Base-by-base conservation (phyloP, 2,329 filamentous ascomycete genomes). In the Myriosclerotinia scirpicola region DNA sequence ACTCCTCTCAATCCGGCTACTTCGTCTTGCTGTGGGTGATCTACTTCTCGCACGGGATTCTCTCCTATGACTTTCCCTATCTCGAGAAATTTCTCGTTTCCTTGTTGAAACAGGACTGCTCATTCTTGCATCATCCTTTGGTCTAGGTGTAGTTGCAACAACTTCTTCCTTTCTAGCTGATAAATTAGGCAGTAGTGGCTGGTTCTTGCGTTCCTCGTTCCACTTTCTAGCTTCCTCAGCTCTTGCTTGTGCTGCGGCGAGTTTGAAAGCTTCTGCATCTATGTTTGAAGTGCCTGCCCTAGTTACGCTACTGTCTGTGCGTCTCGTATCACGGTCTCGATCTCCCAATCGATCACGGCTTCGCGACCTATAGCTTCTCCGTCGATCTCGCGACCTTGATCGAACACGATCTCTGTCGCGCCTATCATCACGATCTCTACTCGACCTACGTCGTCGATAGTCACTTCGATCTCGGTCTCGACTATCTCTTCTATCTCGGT, bases 191-290 rank as follows among this genome's bases (percentile, higher is more conserved):
- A 84, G 84, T 26, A 86, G 77, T 1, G 85, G 84, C 52, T 86
- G 75, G 11, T 85, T 85, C 73, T 87, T 87, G 58, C 82, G 81
- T 40, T 84, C 81, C 42, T 86, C 85, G 70, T 87, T 85, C 69
- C 84, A 83, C 71, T 87, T 85, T 3, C 85, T 85, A 8, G 85
- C 85, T 48, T 88, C 78, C 71, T 88, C 89, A 5, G 85, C 85
- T 74, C 87, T 88, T 50, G 87, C 87, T 74, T 82, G 84, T 64
- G 87, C 85, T 71, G 87, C 85, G 67, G 84, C 83, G 70, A 84
- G 82, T 74, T 88, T 88, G 81, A 84, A 70, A 26, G 70, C 67
- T 64, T 76, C 75, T 44, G 64, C 36, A 26, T 65, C 64, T 9
- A 44, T 46, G 30, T 68, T 58, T 34, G 69, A 64, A n/a, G 59